Percentiles rank a stretch among this genome's conserved stretches.
Conservation (phyloP, 1,139 yeast species). For the Yamadazyma oceani region DNA sequence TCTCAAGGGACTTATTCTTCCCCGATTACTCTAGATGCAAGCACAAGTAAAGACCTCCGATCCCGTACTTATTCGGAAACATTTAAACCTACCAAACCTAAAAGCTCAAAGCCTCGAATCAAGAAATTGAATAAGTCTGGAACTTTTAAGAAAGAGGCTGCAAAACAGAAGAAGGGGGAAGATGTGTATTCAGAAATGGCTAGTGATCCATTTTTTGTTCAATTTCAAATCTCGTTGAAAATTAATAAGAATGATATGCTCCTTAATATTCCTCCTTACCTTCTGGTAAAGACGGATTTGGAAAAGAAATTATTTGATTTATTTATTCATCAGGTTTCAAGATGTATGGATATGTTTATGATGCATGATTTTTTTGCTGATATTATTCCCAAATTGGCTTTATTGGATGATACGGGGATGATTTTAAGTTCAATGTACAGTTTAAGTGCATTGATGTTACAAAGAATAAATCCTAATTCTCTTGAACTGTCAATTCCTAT, state of each 20-base stretch:
- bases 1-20: background rate
- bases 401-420: constrained; percentile 39
- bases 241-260: constrained; percentile 1
- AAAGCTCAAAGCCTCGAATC: constrained; percentile 38
- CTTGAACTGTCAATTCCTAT: constrained; percentile 33
- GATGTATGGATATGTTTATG: constrained; percentile 33
- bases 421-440: constrained; percentile 36
- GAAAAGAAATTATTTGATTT: constrained; percentile 35
- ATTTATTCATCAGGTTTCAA: constrained; percentile 30
- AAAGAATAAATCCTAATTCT: constrained; percentile 27
- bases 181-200: constrained; percentile 14
- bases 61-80: constrained; percentile 12
- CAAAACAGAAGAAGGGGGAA: constrained; percentile 4
- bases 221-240: constrained; percentile 20
- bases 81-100: constrained; percentile 39
- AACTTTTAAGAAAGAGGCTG: constrained; percentile 5
- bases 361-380: constrained; percentile 29
- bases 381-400: constrained; percentile 36
- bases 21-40: background rate
- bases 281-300: constrained; percentile 21
- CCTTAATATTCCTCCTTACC: constrained; percentile 9
- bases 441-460: constrained; percentile 35
- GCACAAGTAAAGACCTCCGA: constrained; percentile 1
- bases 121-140: constrained; percentile 24
- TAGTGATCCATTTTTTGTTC: constrained; percentile 26